These are phyloP conservation scores for Calonectria hawksworthii DNA, from an alignment of 2,329 filamentous ascomycete species.

Conservation along the genomic window DNA sequence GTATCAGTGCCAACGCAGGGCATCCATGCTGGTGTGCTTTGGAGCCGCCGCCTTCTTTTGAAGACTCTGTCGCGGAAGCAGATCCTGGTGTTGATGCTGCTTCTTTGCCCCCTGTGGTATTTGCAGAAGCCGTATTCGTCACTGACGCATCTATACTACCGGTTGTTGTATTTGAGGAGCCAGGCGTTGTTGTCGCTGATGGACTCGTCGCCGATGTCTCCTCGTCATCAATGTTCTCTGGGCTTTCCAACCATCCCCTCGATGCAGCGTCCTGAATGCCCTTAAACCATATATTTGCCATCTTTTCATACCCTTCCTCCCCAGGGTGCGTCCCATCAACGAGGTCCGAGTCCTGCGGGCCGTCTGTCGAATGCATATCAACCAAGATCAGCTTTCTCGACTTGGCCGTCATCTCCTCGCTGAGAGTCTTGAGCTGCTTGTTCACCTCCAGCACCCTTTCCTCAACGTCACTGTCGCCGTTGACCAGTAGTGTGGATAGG, in stretches of 20 bases:
- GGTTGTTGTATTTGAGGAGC: background rate
- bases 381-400: conserved; percentile 54
- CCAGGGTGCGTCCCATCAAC: conserved; percentile 56
- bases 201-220: background rate
- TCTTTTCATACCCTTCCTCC: conserved; percentile 56
- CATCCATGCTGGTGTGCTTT: conserved; percentile 10
- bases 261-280: conserved; percentile 20
- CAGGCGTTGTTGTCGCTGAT: conserved; percentile 4
- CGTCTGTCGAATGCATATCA: conserved; percentile 54
- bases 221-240: conserved; percentile 6
- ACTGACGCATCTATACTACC: background rate
- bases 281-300: conserved; percentile 48
- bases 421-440: conserved; percentile 48
- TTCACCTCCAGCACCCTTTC: conserved; percentile 51
- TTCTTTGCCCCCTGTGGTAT: background rate
- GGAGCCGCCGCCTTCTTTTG: conserved; percentile 2
- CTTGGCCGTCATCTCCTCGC: conserved; percentile 40
- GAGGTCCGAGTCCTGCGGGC: conserved; percentile 50
- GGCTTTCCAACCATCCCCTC: conserved; percentile 23
- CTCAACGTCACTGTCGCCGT: conserved; percentile 45
- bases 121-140: background rate
- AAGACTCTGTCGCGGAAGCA: background rate
- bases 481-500: conserved; percentile 56
- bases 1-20: conserved; percentile 12
- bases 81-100: background rate